These are phyloP conservation scores for Saururus chinensis DNA, from an alignment of 164 flowering plant genomes.

Conservation along the genomic window DNA sequence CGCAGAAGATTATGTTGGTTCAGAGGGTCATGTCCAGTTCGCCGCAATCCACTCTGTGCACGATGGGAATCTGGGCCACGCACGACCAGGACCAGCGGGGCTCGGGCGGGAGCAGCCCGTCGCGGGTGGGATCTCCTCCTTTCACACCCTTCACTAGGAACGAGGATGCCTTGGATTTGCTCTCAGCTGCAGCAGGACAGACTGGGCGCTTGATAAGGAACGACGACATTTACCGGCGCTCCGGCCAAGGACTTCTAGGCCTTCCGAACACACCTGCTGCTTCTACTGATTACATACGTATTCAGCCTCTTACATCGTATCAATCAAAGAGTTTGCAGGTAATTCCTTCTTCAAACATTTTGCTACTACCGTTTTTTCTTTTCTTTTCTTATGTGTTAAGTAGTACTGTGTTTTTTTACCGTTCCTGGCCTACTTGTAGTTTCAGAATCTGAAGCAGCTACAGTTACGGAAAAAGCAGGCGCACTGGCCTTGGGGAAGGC, in stretches of 20 bases:
- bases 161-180: conserved; percentile 44
- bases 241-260: conserved; percentile 27
- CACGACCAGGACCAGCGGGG: conserved; percentile 22
- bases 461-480: conserved; percentile 28
- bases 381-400: too few relatives aligned
- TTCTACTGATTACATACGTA: conserved; percentile 5
- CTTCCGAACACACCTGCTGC: conserved; percentile 15
- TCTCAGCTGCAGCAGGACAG: conserved; percentile 56
- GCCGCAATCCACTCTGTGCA: conserved; percentile 61
- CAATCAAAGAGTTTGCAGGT: background rate
- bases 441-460: conserved; percentile 37
- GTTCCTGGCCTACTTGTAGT: conserved; percentile 26
- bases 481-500: conserved; percentile 17
- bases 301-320: background rate
- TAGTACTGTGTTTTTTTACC: conserved; percentile 12
- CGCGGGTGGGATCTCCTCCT: conserved; percentile 31
- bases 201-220: conserved; percentile 38
- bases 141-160: conserved; percentile 13
- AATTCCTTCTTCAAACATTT: background rate
- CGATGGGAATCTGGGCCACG: conserved; percentile 27
- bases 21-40: conserved; percentile 34
- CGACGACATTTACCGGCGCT: conserved; percentile 24
- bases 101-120: conserved; percentile 37
- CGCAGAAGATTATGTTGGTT: too few relatives aligned
- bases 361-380: too few relatives aligned